phyloP scores from a whole-genome alignment of 768 basidiomycete species.

The Mycena crocata region DNA sequence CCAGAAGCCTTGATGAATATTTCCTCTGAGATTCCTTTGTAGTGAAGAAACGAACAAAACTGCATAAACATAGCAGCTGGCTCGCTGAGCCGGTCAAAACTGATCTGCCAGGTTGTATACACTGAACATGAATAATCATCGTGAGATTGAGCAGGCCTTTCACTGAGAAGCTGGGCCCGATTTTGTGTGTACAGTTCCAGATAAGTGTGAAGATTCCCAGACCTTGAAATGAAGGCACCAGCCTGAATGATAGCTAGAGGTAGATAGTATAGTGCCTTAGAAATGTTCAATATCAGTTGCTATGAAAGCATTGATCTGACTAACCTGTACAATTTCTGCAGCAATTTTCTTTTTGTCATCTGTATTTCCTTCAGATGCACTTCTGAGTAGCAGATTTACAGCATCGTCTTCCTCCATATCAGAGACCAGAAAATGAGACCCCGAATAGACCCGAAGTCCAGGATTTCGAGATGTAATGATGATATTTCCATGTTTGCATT shows the following conservation, averaged over 20 bases:
- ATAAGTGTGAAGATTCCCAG: slow-evolving; percentile 4
- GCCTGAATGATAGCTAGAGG: slow-evolving; percentile 22
- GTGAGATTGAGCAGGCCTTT: slow-evolving; percentile 6
- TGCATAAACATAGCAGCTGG: background rate
- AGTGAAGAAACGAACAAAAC: slow-evolving; percentile 2
- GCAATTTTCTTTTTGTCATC: background rate
- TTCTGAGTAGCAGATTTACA: background rate
- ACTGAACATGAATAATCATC: no score
- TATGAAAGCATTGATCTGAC: background rate
- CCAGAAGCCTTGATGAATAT: slow-evolving; percentile 1
- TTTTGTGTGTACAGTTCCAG: slow-evolving; percentile 7
- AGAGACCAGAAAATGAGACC: background rate
- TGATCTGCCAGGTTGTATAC: slow-evolving; percentile 25
- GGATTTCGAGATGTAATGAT: slow-evolving; percentile 27
- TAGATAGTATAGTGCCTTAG: slow-evolving; percentile 20
- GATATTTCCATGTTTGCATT: slow-evolving; percentile 24
- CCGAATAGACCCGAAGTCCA: slow-evolving; percentile 7
- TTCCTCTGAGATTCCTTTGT: slow-evolving; percentile 1
- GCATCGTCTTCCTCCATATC: slow-evolving; percentile 14
- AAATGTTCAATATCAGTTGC: background rate
- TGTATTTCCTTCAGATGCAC: slow-evolving; percentile 4
- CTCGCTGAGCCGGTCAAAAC: slow-evolving; percentile 3
- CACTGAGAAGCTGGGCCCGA: slow-evolving; percentile 1
- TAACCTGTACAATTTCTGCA: slow-evolving; percentile 25
- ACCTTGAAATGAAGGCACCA: slow-evolving; percentile 15